These are phyloP conservation scores for Pseudozyma pruni DNA, from an alignment of 1,284 basidiomycete genomes.

Conservation along the genomic window DNA sequence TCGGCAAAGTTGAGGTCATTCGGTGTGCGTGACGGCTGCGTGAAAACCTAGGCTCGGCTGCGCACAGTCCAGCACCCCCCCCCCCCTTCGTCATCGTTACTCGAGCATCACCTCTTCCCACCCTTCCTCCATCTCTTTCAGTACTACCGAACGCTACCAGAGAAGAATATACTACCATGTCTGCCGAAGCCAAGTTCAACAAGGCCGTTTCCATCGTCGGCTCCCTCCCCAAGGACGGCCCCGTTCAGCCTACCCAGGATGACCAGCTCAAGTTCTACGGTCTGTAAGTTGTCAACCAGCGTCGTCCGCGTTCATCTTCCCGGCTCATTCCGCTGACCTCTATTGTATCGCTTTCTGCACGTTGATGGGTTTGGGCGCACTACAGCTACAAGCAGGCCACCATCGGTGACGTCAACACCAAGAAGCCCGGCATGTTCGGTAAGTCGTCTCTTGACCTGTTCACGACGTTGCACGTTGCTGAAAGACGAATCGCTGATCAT, in stretches of 20 bases:
- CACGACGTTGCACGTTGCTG: background rate
- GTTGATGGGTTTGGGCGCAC: background rate
- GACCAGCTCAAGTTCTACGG: slow-evolving; percentile 66
- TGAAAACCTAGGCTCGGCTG: too few relatives aligned
- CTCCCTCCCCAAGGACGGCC: slow-evolving; percentile 56
- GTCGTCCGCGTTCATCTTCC: too few relatives aligned
- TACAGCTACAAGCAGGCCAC: slow-evolving; percentile 66
- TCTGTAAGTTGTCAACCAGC: slow-evolving; percentile 44
- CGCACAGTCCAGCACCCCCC: too few relatives aligned
- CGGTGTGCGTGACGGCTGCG: too few relatives aligned
- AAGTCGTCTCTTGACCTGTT: slow-evolving; percentile 10
- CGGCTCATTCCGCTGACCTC: too few relatives aligned
- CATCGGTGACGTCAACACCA: slow-evolving; percentile 65
- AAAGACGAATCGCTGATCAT: background rate
- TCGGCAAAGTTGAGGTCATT: too few relatives aligned
- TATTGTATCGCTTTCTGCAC: background rate
- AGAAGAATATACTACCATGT: too few relatives aligned
- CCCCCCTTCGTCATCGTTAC: background rate
- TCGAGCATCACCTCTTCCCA: background rate
- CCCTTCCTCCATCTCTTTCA: background rate
- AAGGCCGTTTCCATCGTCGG: slow-evolving; percentile 56
- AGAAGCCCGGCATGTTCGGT: slow-evolving; percentile 66
- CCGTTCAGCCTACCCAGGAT: slow-evolving; percentile 61
- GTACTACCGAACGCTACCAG: background rate
- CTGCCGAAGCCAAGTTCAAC: slow-evolving; percentile 58